These are phyloP conservation scores for Xylaria venustula DNA, from an alignment of 495 filamentous ascomycete species.

Conservation along the genomic window DNA sequence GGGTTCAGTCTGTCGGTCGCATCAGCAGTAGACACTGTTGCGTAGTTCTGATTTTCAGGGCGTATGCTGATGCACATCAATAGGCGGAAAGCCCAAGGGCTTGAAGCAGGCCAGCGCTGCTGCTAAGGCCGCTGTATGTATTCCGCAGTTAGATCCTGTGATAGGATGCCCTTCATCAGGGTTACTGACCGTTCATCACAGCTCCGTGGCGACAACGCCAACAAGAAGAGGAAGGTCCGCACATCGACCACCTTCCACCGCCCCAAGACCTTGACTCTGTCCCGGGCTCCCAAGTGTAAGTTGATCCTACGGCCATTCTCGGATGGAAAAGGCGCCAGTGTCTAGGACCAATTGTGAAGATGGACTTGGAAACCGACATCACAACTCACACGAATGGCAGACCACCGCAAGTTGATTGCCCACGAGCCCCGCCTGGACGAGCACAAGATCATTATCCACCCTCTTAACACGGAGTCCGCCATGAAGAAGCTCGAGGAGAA, in stretches of 20 bases:
- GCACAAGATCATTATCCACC: conserved; percentile 79
- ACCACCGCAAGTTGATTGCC: conserved; percentile 85
- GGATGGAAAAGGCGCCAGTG: not conserved
- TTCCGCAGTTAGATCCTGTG: not conserved
- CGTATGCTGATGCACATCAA: conserved; percentile 49
- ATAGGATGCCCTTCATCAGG: not conserved
- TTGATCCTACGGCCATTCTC: not conserved
- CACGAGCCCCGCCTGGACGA: conserved; percentile 88
- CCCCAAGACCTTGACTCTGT: conserved; percentile 48
- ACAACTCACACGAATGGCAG: not conserved
- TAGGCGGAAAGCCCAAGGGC: conserved; percentile 63
- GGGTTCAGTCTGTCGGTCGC: conserved; percentile 37
- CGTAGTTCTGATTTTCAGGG: conserved; percentile 50
- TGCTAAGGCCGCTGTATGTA: conserved; percentile 87
- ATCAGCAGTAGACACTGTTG: conserved; percentile 62
- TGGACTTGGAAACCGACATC: not conserved
- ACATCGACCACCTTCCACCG: conserved; percentile 71
- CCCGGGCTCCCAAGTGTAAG: conserved; percentile 78
- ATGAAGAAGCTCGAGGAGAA: conserved; percentile 99
- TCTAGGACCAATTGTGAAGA: not conserved
- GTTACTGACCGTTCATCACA: not conserved
- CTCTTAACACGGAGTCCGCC: conserved; percentile 95
- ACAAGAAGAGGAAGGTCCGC: conserved; percentile 91
- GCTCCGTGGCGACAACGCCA: conserved; percentile 50
- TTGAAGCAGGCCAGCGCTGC: conserved; percentile 80